These are phyloP conservation scores for Calonectria hongkongensis DNA, from an alignment of 2,329 filamentous ascomycete species.

Conservation along the genomic window DNA sequence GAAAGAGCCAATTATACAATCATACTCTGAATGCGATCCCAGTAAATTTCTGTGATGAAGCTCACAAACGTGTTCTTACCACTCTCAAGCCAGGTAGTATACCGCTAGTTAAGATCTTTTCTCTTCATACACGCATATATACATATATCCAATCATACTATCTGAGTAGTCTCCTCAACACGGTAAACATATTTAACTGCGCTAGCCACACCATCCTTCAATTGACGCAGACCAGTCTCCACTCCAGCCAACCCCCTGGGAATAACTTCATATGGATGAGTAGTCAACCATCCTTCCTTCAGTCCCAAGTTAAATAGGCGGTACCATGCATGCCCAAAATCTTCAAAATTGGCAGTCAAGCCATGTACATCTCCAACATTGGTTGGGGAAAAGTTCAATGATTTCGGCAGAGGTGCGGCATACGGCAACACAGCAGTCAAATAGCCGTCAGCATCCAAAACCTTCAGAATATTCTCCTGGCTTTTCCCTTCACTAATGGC, in stretches of 20 bases:
- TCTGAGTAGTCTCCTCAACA: neutral
- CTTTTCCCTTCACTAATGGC: neutral
- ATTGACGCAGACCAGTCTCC: neutral
- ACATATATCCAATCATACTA: too few species aligned
- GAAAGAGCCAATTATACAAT: too few species aligned
- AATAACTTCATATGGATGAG: slow-evolving; percentile 18
- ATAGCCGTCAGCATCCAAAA: neutral
- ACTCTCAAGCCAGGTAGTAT: too few species aligned
- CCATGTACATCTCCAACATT: slow-evolving; percentile 10
- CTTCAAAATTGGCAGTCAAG: neutral
- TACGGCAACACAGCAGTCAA: neutral
- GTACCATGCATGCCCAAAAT: slow-evolving; percentile 14
- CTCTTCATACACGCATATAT: too few species aligned
- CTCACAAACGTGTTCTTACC: too few species aligned
- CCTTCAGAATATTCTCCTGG: neutral
- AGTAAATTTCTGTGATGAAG: too few species aligned
- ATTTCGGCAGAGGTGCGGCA: neutral
- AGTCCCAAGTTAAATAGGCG: neutral
- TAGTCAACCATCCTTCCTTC: slow-evolving; percentile 9
- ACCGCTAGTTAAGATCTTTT: too few species aligned
- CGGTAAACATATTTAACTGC: slow-evolving; percentile 20
- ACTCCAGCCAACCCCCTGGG: slow-evolving; percentile 5
- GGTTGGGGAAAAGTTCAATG: neutral
- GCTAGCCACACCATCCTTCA: slow-evolving; percentile 16
- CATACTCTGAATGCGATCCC: too few species aligned